phyloP scores from a whole-genome alignment of 192 early-diverging fungal genomes.

The Mortierella claussenii region DNA sequence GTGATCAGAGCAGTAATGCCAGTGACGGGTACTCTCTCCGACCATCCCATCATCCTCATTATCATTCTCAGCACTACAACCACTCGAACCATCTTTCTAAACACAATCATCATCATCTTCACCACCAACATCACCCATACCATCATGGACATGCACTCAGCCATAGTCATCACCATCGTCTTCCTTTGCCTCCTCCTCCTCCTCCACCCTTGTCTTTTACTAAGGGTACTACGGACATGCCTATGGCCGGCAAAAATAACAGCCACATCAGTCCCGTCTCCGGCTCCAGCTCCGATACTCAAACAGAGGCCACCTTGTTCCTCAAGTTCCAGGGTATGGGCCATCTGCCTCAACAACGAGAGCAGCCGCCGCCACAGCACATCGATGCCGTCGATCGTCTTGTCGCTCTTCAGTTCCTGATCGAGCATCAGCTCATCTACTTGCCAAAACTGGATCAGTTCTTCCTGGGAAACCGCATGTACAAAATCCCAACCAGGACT shows the following conservation, averaged over 20 bases:
- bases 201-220: not conserved
- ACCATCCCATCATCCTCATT: not conserved
- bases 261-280: too few species aligned
- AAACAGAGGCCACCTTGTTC: too few species aligned
- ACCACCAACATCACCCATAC: not conserved
- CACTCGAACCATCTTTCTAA: not conserved
- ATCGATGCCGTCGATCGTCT: constrained; percentile 18
- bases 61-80: too few species aligned
- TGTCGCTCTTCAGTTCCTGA: constrained; percentile 32
- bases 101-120: not conserved
- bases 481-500: constrained; percentile 14
- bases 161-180: not conserved
- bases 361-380: too few species aligned
- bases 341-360: too few species aligned
- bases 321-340: too few species aligned
- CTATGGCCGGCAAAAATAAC: too few species aligned
- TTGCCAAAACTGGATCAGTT: constrained; percentile 23
- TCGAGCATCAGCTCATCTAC: constrained; percentile 30
- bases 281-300: too few species aligned
- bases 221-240: too few species aligned
- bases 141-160: not conserved
- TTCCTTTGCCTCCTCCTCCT: not conserved
- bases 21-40: not conserved
- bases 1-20: not conserved
- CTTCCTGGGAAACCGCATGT: constrained; percentile 20